Evolutionary conservation across 176 grass and related monocot genomes (phyloP), one percentile per base, ranked within the genome.

Genomic region (Carex littledalei): DNA sequence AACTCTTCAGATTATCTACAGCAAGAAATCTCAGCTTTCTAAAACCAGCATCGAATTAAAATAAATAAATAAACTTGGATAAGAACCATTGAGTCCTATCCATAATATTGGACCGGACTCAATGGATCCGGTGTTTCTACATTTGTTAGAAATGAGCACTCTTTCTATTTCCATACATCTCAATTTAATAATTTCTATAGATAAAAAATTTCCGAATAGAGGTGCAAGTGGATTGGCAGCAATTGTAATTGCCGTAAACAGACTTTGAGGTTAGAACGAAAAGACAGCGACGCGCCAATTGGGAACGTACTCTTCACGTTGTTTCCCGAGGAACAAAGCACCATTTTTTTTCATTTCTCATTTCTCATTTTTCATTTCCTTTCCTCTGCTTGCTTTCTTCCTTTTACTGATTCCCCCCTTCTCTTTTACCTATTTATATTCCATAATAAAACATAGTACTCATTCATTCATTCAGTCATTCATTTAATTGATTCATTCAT

Each of bases 201-300:
- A 29, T 29, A 29, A 29, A 2, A 29, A 29, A 29, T 29, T 29
- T 29, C 29, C 4, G 16, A 76, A 77, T 52, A 52, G 45, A 75
- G 26, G 45, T 49, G 72, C 72, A 52, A 55, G 17, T 77, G 16
- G 17, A 73, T 15, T 73, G 26, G 24, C 68, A 73, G 47, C 18
- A 84, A 85, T 50, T 52, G 67, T 20, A 57, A 26, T 32, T 80
- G 68, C 35, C 16, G 67, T 82, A 85, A 85, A 79, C 86, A 81
- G 87, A 91, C 87, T 86, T 81, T 41, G 78, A 88, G 80, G 59
- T 11, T 66, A 32, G 49, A 72, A 68, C 53, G 90, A 92, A 63
- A 87, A 81, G 78, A 47, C 14, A 80, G 55, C 56, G 50, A 31
- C 67, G 8, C 47, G 76, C 85, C 53, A 67, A 82, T 83, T 67